Evolutionary conservation across 1,139 yeast species (phyloP).

Genomic region (Lodderomyces beijingensis): DNA sequence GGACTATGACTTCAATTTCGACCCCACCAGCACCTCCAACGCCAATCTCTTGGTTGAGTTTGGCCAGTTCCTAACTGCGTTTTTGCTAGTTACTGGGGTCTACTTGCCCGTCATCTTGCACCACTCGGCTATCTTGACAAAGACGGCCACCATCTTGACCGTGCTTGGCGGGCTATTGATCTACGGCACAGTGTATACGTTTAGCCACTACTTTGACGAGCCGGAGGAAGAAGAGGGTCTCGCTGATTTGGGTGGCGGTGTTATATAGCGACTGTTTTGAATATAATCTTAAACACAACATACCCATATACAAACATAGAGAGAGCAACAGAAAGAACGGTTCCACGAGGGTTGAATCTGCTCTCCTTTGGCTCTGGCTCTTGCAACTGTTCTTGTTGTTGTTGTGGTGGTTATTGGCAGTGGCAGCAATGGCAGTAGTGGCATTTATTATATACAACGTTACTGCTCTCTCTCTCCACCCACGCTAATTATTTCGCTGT

Average conservation of each 20-base stretch:
- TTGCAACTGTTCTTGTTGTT: too few species aligned
- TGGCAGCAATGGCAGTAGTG: too few species aligned
- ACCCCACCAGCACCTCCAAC: slow-evolving; percentile 29
- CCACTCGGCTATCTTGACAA: slow-evolving; percentile 58
- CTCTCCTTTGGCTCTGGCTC: too few species aligned
- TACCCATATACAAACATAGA: too few species aligned
- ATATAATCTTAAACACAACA: too few species aligned
- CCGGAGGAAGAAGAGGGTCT: slow-evolving; percentile 39
- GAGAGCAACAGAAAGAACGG: too few species aligned
- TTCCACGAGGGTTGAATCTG: too few species aligned
- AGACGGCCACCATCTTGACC: slow-evolving; percentile 58
- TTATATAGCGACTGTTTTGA: too few species aligned
- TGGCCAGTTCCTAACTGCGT: slow-evolving; percentile 67
- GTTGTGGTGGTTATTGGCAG: too few species aligned
- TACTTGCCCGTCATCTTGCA: slow-evolving; percentile 62
- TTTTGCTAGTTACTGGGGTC: slow-evolving; percentile 62
- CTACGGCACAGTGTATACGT: slow-evolving; percentile 68
- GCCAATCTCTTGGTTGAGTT: slow-evolving; percentile 44
- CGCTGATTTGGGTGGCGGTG: slow-evolving; percentile 27
- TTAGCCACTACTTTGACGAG: slow-evolving; percentile 66
- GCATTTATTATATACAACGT: too few species aligned
- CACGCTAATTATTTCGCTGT: too few species aligned
- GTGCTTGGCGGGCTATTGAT: slow-evolving; percentile 67
- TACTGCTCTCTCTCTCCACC: too few species aligned
- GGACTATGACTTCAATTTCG: slow-evolving; percentile 46